Percentiles rank a stretch among this genome's conserved stretches.
Evolutionary conservation across 306 rosid genomes (phyloP).

Genomic region (Datisca glomerata): DNA sequence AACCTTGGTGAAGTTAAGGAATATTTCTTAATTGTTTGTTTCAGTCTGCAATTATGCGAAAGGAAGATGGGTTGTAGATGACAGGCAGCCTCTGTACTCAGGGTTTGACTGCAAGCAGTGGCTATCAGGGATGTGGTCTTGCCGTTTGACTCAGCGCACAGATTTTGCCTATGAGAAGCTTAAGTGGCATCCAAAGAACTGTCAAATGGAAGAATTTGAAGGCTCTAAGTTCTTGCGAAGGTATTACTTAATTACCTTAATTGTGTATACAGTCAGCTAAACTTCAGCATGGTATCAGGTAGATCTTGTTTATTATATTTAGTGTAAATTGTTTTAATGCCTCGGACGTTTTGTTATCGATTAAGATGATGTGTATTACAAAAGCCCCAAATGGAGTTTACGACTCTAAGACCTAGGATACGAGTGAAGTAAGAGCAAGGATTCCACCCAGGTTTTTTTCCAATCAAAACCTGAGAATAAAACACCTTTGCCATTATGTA

Average conservation of each 20-base stretch:
- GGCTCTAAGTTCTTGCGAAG: constrained; percentile 54
- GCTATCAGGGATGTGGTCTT: constrained; percentile 87
- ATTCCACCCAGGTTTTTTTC: too few relatives aligned
- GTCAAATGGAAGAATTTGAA: constrained; percentile 52
- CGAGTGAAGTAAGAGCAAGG: too few relatives aligned
- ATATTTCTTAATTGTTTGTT: neutral
- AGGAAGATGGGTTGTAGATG: constrained; percentile 81
- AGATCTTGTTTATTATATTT: too few relatives aligned
- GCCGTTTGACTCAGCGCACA: constrained; percentile 58
- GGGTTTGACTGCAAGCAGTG: constrained; percentile 70
- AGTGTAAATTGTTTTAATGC: too few relatives aligned
- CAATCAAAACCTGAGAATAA: too few relatives aligned
- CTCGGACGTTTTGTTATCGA: too few relatives aligned
- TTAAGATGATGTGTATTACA: too few relatives aligned
- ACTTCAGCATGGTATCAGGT: too few relatives aligned
- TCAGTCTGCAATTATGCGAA: constrained; percentile 76
- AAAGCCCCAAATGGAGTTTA: too few relatives aligned
- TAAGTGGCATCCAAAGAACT: constrained; percentile 72
- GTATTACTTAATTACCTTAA: constrained; percentile 17
- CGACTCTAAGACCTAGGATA: too few relatives aligned
- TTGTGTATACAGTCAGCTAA: neutral
- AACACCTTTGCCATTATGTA: too few relatives aligned
- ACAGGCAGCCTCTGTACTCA: constrained; percentile 54
- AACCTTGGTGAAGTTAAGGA: too few relatives aligned
- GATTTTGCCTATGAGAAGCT: constrained; percentile 78